A percentile compares a stretch with the other conserved stretches of the same genome.
These are phyloP conservation scores for Agapanthus africanus DNA, from an alignment of 106 monocot species.

Conservation along the genomic window DNA sequence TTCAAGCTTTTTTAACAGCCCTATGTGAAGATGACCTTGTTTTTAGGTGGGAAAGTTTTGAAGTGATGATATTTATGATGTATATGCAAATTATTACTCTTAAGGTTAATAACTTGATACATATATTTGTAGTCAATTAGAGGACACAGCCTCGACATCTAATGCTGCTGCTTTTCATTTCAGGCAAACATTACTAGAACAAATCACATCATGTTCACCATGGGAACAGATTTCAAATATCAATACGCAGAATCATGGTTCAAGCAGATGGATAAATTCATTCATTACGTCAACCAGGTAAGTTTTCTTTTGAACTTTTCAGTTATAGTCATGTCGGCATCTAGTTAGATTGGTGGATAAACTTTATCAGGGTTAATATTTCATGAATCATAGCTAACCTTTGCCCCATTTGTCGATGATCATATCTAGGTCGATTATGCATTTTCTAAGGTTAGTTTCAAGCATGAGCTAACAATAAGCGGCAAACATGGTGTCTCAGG, in stretches of 20 bases:
- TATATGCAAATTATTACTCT: background rate
- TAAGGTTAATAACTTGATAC: background rate
- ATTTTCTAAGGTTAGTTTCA: background rate
- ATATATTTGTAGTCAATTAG: too few species aligned
- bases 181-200: slow-evolving; percentile 84
- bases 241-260: slow-evolving; percentile 93
- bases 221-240: slow-evolving; percentile 96
- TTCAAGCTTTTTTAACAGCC: too few species aligned
- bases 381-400: background rate
- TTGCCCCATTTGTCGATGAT: background rate
- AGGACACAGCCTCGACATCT: too few species aligned
- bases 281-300: slow-evolving; percentile 89
- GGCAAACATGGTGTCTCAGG: background rate
- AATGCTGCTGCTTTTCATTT: slow-evolving; percentile 9
- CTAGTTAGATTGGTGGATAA: background rate
- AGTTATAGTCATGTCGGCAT: background rate
- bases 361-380: background rate
- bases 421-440: background rate
- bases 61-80: too few species aligned
- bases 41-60: too few species aligned
- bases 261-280: slow-evolving; percentile 85
- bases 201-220: slow-evolving; percentile 93
- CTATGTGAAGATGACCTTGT: too few species aligned
- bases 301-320: background rate
- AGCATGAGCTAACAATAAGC: background rate